phyloP scores from a whole-genome alignment of 345 rosid species.

The Gossypium arboreum region DNA sequence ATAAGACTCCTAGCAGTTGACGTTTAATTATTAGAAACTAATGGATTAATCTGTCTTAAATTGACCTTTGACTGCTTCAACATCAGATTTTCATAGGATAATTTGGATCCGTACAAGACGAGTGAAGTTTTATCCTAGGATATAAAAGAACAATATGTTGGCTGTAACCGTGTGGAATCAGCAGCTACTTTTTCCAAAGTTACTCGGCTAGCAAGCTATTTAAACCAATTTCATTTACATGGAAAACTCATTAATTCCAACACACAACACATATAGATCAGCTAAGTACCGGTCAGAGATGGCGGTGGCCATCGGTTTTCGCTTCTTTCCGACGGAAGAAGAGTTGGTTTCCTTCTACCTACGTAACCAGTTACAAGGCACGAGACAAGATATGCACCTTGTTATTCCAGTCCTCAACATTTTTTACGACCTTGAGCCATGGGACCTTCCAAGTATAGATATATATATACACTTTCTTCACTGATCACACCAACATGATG shows the following conservation, averaged over 20 bases:
- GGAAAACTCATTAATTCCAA: neutral
- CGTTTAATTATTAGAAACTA: too few species aligned
- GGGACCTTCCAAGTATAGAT: slow-evolving; percentile 66
- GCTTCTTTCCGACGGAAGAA: slow-evolving; percentile 92
- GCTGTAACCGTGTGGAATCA: slow-evolving; percentile 48
- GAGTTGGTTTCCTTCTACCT: slow-evolving; percentile 81
- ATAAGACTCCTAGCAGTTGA: too few species aligned
- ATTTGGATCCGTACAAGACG: too few species aligned
- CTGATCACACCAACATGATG: neutral
- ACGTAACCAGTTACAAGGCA: slow-evolving; percentile 59
- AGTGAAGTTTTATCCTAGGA: too few species aligned
- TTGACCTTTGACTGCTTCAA: too few species aligned
- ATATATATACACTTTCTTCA: too few species aligned
- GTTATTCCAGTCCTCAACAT: slow-evolving; percentile 61
- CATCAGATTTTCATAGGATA: too few species aligned
- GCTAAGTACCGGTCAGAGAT: slow-evolving; percentile 15
- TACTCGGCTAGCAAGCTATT: slow-evolving; percentile 45
- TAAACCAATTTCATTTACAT: neutral
- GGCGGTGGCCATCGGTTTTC: slow-evolving; percentile 49
- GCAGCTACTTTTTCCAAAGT: slow-evolving; percentile 36
- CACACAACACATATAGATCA: neutral
- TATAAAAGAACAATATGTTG: neutral
- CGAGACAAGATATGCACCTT: slow-evolving; percentile 41
- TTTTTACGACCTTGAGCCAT: slow-evolving; percentile 67
- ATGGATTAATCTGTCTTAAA: too few species aligned